Evolutionary conservation across 371 early-diverging fungal genomes (phyloP), one percentile per base, ranked within the genome.

Genomic region (Dentiscutata heterogama): DNA sequence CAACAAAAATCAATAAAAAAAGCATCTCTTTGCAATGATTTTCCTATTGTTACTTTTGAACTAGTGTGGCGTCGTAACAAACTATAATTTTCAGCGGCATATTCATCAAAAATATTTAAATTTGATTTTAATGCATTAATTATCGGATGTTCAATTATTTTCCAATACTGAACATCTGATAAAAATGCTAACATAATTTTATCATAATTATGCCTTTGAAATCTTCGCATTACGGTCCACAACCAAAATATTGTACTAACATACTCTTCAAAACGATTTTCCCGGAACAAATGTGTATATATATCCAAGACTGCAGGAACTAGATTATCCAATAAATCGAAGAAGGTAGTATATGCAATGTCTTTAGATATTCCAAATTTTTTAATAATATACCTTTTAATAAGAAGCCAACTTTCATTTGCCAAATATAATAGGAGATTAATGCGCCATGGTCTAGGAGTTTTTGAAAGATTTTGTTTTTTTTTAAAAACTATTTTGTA

Each of bases 31-130:
- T 11, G 46, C 0, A 70, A 5, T 1, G 25, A 70, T 22, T 70
- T 42, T 14, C 27, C 25, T 70, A 3, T 70, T 14, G 8, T 39
- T 14, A 70, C 70, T 70, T 70, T 70, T 7, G 46, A 22, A 70
- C 50, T 70, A 0, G 25, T 70, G 22, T 70, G 46, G 11, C 50
- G 0, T 50, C 27, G 53, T 29, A 74, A 10, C 22, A 63, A 25
- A 8, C 29, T 51, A 77, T 77, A 77, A 74, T 77, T 77, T 63
- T 77, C 25, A 20, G 63, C 77, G 13, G 6, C 39, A 63, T 77
- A 77, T 29, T 77, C 63, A 77, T 54, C 54, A 58, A 77, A 77
- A 6, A 16, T 27, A 46, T 27, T 54, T 1, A 77, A n/a, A 77
- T n/a, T n/a, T 63, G 4, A 42, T 46, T 77, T 63, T 13, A 77